Base-by-base conservation (phyloP, 2,329 filamentous ascomycete genomes). In the Seiridium cupressi region DNA sequence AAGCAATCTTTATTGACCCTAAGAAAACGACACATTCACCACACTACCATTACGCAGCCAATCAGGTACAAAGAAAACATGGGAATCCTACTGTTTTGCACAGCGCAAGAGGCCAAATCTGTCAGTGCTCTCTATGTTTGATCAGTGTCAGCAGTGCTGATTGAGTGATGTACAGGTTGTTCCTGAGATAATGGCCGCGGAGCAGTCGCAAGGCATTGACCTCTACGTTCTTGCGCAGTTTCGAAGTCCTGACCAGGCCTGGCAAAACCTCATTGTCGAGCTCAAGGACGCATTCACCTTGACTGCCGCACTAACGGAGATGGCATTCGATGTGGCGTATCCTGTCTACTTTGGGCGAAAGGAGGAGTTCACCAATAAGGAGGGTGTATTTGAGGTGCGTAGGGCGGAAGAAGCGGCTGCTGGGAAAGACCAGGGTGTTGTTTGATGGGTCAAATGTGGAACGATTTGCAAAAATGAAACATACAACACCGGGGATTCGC, bases 361-460 rank as follows among this genome's bases (percentile, higher is more conserved):
- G 60, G 54, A 57, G 10, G 53, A 55, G 34, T 44, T 60, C n/a
- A 60, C 58, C 13, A 42, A 58, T 38, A 38, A 57, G 47, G 13
- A 60, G 9, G 57, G 60, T 42, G 35, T 62, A 3, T 62, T 62
- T 47, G 60, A 62, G 18, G 57, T 62, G 10, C 9, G 57, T 3
- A 60, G 44, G 35, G 60, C 60, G n/a, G 54, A 56, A 1, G 36
- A 18, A 13, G 31, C 34, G n/a, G 26, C 31, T 36, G 48, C 34
- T 38, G 48, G 34, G 6, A 13, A 51, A 32, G 8, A n/a, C 34
- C 5, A 51, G 48, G n/a, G 26, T 34, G 44, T 51, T 26, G 34
- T 32, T 51, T 34, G 48, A 34, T 51, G 18, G 18, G 18, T 26
- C 18, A 26, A 26, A 26, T 26, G 18, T 26, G 18, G 18, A 26